phyloP scores from a whole-genome alignment of 2,329 filamentous ascomycete species.

The Torrubiella hemipterigena region DNA sequence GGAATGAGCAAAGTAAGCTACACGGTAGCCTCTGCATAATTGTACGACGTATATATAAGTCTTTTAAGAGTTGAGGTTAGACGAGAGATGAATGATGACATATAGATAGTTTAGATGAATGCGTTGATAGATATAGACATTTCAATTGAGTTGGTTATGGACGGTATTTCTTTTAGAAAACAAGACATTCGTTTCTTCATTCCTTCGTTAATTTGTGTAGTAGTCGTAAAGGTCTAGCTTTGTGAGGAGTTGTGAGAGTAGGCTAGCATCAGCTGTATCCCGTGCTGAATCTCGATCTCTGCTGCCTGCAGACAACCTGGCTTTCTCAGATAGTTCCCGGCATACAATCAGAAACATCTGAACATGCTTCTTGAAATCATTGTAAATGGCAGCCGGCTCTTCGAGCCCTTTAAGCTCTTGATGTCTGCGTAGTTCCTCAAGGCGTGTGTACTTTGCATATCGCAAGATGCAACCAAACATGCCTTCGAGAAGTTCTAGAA shows the following conservation, averaged over 20 bases:
- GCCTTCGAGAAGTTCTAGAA: constrained; percentile 62
- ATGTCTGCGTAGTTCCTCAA: constrained; percentile 20
- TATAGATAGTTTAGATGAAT: background rate
- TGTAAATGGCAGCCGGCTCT: constrained; percentile 39
- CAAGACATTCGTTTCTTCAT: too few relatives aligned
- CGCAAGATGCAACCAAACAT: constrained; percentile 62
- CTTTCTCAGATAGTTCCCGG: constrained; percentile 54
- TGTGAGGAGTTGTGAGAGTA: constrained; percentile 55
- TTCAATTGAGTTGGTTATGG: background rate
- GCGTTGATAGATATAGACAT: background rate
- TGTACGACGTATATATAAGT: too few relatives aligned
- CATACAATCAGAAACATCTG: constrained; percentile 65
- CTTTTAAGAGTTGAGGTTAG: background rate
- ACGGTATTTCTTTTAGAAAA: too few relatives aligned
- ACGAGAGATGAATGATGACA: background rate
- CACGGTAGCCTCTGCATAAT: constrained; percentile 5
- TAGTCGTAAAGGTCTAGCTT: constrained; percentile 61
- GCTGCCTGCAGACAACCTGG: constrained; percentile 20
- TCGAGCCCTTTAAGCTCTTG: constrained; percentile 7
- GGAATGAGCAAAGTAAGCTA: constrained; percentile 50
- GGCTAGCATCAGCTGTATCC: constrained; percentile 36
- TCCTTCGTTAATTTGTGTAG: constrained; percentile 28
- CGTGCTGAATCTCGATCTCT: constrained; percentile 15
- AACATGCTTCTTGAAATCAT: constrained; percentile 57
- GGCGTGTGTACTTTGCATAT: constrained; percentile 46